Percentiles rank a stretch among this genome's conserved stretches.
These are phyloP conservation scores for Plectosphaerella plurivora DNA, from an alignment of 2,329 filamentous ascomycete species.

Conservation along the genomic window DNA sequence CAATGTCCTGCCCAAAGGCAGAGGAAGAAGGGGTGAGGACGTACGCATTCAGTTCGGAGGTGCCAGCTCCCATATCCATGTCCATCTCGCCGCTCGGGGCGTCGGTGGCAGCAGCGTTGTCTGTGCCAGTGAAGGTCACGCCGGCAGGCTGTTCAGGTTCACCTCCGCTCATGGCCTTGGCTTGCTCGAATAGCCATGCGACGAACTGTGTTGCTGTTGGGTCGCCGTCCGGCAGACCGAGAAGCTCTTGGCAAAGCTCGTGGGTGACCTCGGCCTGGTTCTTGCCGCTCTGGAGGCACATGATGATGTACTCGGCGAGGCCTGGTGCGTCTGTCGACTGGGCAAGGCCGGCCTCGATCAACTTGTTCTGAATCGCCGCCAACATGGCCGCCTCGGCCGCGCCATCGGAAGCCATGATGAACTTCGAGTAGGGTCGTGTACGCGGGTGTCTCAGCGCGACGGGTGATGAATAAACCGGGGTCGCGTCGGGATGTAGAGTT, in stretches of 20 bases:
- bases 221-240: slow-evolving; percentile 78
- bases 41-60: slow-evolving; percentile 54
- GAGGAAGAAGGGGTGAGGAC: slow-evolving; percentile 21
- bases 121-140: slow-evolving; percentile 26
- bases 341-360: slow-evolving; percentile 90
- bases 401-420: neutral
- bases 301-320: slow-evolving; percentile 90
- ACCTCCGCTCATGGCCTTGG: slow-evolving; percentile 62
- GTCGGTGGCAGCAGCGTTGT: slow-evolving; percentile 18
- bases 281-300: slow-evolving; percentile 96
- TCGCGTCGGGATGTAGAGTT: too few species aligned
- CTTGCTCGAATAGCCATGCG: slow-evolving; percentile 88
- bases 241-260: slow-evolving; percentile 83
- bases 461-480: too few species aligned
- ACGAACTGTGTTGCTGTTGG: slow-evolving; percentile 79
- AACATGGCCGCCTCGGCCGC: slow-evolving; percentile 71
- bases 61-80: slow-evolving; percentile 59
- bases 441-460: too few species aligned
- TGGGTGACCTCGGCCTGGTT: slow-evolving; percentile 83
- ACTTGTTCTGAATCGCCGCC: slow-evolving; percentile 78
- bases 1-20: slow-evolving; percentile 1
- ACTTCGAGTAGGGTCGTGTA: too few species aligned
- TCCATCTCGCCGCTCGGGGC: slow-evolving; percentile 49
- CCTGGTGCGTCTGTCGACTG: slow-evolving; percentile 74
- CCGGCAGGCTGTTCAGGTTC: slow-evolving; percentile 20